A percentile compares a stretch with the other conserved stretches of the same genome.
phyloP scores from a whole-genome alignment of 2,329 filamentous ascomycete genomes.

The Zalaria sp. region DNA sequence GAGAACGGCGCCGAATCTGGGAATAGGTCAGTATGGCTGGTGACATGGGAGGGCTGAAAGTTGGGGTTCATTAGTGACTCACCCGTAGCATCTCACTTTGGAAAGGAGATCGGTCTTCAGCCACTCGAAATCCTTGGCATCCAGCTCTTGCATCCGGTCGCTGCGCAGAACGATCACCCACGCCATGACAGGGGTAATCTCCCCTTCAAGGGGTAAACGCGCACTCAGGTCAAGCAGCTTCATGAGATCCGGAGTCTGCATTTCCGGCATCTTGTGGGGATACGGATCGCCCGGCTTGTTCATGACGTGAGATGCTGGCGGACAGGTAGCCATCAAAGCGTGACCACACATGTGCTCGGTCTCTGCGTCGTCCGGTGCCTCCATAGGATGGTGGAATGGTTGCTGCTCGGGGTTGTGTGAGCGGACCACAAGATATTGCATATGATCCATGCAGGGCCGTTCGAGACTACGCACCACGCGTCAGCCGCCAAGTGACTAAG shows the following conservation, averaged over 20 bases:
- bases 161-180: constrained; percentile 71
- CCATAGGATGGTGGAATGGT: constrained; percentile 20
- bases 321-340: constrained; percentile 84
- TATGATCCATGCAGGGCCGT: constrained; percentile 83
- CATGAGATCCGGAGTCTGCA: constrained; percentile 60
- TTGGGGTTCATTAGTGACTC: constrained; percentile 21
- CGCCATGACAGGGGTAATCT: constrained; percentile 92
- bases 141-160: constrained; percentile 53
- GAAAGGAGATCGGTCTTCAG: constrained; percentile 60
- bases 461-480: constrained; percentile 49
- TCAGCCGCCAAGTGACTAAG: constrained; percentile 5
- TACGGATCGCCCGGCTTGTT: constrained; percentile 41
- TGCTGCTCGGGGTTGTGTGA: constrained; percentile 30
- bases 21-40: not conserved
- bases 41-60: too few relatives aligned
- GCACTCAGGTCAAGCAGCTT: constrained; percentile 76
- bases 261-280: constrained; percentile 63
- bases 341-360: constrained; percentile 60
- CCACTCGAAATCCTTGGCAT: constrained; percentile 51
- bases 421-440: constrained; percentile 59
- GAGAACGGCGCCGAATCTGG: constrained; percentile 52
- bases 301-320: constrained; percentile 51
- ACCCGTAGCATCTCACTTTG: constrained; percentile 91
- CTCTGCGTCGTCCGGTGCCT: constrained; percentile 36
- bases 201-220: constrained; percentile 60